Percentiles rank a stretch among this genome's conserved stretches.
Evolutionary conservation across 202 grass and related monocot genomes (phyloP).

Genomic region (Setaria italica): DNA sequence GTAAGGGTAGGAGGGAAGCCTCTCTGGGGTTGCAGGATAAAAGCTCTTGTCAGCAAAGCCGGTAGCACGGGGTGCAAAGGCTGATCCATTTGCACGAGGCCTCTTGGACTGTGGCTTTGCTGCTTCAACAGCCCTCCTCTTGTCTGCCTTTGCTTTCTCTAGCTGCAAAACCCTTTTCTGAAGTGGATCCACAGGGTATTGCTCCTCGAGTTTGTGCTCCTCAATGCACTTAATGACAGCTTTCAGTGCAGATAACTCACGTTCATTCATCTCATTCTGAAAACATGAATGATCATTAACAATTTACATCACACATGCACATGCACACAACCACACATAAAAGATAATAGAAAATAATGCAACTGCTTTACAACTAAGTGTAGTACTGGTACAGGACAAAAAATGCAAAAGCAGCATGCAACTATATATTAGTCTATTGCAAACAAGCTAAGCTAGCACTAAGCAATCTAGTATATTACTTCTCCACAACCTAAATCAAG

Average conservation of each 20-base stretch:
- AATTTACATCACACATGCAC: background rate
- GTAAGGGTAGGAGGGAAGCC: conserved; percentile 64
- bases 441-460: conserved; percentile 16
- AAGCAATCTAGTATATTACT: conserved; percentile 22
- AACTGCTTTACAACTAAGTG: background rate
- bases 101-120: conserved; percentile 89
- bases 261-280: conserved; percentile 88
- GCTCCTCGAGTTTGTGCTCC: conserved; percentile 79
- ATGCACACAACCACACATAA: background rate
- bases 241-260: conserved; percentile 82
- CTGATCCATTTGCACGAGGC: conserved; percentile 72
- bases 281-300: conserved; percentile 23
- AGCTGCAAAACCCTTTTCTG: conserved; percentile 75
- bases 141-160: conserved; percentile 99
- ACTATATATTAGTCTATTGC: background rate
- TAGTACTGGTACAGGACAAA: background rate
- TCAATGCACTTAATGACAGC: conserved; percentile 84
- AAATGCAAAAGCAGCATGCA: conserved; percentile 6
- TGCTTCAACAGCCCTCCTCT: conserved; percentile 84
- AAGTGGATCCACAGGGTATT: conserved; percentile 70
- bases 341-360: background rate
- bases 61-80: conserved; percentile 60
- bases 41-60: conserved; percentile 82
- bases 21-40: conserved; percentile 69
- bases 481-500: conserved; percentile 15